Evolutionary conservation across 176 grass and related monocot species (phyloP).

Genomic region (Carex kokanica): DNA sequence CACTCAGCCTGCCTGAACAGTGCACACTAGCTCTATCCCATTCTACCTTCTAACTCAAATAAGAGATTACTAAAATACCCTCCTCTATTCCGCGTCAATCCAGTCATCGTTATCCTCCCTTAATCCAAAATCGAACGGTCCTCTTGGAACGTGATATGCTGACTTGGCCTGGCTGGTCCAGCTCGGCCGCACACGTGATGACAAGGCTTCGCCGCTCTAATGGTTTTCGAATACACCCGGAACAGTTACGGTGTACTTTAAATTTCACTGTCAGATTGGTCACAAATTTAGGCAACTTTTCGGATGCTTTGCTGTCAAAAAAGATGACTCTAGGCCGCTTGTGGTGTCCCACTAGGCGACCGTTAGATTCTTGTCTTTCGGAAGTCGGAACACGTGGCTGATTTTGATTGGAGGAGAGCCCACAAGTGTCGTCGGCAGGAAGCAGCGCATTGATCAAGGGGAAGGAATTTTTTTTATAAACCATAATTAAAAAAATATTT

Average conservation of each 20-base stretch:
- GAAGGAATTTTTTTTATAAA: too few species aligned
- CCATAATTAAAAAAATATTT: too few species aligned
- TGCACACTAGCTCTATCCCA: neutral
- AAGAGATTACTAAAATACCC: neutral
- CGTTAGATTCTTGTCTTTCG: conserved; percentile 17
- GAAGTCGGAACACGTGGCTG: neutral
- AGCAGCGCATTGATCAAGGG: conserved; percentile 10
- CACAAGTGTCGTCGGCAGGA: neutral
- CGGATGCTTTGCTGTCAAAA: neutral
- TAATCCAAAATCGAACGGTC: neutral
- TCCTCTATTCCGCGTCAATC: neutral
- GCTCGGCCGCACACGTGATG: neutral
- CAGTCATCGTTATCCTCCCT: neutral
- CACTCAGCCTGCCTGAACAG: neutral
- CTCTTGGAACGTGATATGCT: neutral
- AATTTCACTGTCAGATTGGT: neutral
- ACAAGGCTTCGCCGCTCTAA: neutral
- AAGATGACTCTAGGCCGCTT: neutral
- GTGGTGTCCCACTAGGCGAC: conserved; percentile 23
- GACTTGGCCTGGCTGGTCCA: neutral
- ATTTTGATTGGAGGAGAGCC: neutral
- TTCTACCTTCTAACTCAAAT: neutral
- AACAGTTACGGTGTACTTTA: neutral
- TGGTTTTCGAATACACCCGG: neutral
- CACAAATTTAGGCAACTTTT: neutral